A percentile compares a stretch with the other conserved stretches of the same genome.
phyloP scores from a whole-genome alignment of 148 eudicot genomes.

The Simmondsia chinensis region DNA sequence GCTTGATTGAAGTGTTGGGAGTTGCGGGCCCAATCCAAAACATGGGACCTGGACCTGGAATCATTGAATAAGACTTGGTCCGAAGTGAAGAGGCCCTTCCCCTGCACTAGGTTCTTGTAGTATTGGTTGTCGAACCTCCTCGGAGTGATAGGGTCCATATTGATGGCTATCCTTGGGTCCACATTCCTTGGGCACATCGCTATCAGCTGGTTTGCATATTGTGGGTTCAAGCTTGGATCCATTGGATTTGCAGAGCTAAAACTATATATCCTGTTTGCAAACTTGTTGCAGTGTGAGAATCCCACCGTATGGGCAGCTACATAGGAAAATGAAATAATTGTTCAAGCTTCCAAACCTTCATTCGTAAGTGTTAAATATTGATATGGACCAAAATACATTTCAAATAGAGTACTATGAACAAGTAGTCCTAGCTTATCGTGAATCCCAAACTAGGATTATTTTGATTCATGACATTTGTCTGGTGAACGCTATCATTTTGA shows the following conservation, averaged over 20 bases:
- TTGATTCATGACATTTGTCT: no score
- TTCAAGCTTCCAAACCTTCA: no score
- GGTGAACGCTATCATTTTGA: no score
- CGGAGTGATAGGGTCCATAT: constrained; percentile 72
- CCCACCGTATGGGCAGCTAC: constrained; percentile 76
- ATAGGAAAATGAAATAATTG: no score
- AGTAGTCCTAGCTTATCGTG: no score
- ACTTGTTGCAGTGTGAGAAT: constrained; percentile 69
- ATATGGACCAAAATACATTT: no score
- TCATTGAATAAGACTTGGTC: constrained; percentile 81
- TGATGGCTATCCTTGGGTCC: constrained; percentile 64
- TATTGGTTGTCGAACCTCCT: constrained; percentile 56
- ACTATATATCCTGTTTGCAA: constrained; percentile 61
- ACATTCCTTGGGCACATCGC: constrained; percentile 60
- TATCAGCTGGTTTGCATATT: constrained; percentile 42
- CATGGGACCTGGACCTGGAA: constrained; percentile 40
- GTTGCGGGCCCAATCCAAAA: constrained; percentile 24
- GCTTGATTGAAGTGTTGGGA: constrained; percentile 9
- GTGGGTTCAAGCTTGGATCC: constrained; percentile 57
- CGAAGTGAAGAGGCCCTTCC: constrained; percentile 71
- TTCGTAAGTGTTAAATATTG: no score
- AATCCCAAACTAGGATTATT: no score
- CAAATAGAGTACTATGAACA: no score
- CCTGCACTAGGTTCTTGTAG: constrained; percentile 48
- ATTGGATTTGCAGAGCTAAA: constrained; percentile 29